phyloP scores from a whole-genome alignment of 768 basidiomycete genomes.

The Macrolepiota albuminosa region DNA sequence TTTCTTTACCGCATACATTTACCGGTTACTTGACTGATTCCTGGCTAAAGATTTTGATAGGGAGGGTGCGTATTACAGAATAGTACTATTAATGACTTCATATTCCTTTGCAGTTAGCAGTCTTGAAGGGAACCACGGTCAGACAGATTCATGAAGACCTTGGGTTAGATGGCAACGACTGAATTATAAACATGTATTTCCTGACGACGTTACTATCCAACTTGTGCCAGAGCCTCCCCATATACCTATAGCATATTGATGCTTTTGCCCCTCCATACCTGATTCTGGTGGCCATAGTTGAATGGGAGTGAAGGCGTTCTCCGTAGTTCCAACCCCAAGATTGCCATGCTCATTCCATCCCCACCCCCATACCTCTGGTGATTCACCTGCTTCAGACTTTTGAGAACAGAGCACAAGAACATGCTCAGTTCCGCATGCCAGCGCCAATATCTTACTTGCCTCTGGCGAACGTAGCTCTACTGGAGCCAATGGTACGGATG shows the following conservation, averaged over 20 bases:
- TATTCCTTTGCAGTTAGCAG: conserved; percentile 52
- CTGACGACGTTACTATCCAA: conserved; percentile 31
- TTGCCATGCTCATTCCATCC: conserved; percentile 99
- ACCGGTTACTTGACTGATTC: neutral
- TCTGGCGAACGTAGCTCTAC: conserved; percentile 26
- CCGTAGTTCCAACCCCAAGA: conserved; percentile 61
- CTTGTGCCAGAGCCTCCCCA: conserved; percentile 46
- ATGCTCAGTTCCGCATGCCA: conserved; percentile 87
- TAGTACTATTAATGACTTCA: neutral
- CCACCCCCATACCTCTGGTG: conserved; percentile 70
- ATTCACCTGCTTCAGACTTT: neutral
- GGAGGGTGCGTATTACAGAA: conserved; percentile 45
- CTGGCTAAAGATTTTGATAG: conserved; percentile 61
- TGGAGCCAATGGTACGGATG: conserved; percentile 15
- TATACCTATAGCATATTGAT: conserved; percentile 19
- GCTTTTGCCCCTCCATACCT: neutral
- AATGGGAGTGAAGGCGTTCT: conserved; percentile 45
- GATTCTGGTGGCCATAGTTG: conserved; percentile 45
- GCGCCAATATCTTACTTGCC: conserved; percentile 13
- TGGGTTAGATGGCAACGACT: conserved; percentile 58
- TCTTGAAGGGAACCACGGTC: conserved; percentile 63
- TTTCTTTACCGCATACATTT: conserved; percentile 2
- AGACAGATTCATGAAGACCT: conserved; percentile 71
- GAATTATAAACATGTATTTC: conserved; percentile 5
- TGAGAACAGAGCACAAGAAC: conserved; percentile 42